These are phyloP conservation scores for Zygnema circumcarinatum DNA, from an alignment of 139 green algal genomes.

Conservation along the genomic window DNA sequence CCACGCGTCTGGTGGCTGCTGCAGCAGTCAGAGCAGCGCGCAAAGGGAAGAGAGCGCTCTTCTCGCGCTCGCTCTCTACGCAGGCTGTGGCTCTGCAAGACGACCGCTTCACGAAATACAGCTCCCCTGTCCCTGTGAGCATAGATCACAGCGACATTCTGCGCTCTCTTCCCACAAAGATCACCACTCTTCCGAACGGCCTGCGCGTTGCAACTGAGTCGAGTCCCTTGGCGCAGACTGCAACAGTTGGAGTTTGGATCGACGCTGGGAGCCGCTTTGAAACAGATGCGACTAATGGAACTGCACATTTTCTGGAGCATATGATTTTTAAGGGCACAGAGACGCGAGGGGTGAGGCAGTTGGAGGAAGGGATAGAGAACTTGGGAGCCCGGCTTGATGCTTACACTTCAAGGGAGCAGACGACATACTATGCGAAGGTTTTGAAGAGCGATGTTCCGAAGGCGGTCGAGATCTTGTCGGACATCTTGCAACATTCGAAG, in stretches of 20 bases:
- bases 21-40: slow-evolving; percentile 9
- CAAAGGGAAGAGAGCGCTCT: background rate
- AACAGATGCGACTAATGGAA: slow-evolving; percentile 88
- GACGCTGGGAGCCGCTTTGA: slow-evolving; percentile 86
- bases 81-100: slow-evolving; percentile 33
- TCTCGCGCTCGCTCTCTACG: background rate
- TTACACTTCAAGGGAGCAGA: slow-evolving; percentile 97
- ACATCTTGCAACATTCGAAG: slow-evolving; percentile 96
- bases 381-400: slow-evolving; percentile 98
- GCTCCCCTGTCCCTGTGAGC: slow-evolving; percentile 39
- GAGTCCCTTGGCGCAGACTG: slow-evolving; percentile 83
- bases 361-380: slow-evolving; percentile 98
- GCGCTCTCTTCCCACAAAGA: slow-evolving; percentile 67
- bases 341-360: slow-evolving; percentile 64
- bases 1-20: slow-evolving; percentile 19
- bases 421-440: slow-evolving; percentile 92
- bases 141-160: slow-evolving; percentile 31
- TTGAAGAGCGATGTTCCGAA: slow-evolving; percentile 85
- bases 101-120: slow-evolving; percentile 52
- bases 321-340: slow-evolving; percentile 99
- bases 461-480: slow-evolving; percentile 91
- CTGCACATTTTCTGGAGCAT: slow-evolving; percentile 98
- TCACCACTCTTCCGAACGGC: slow-evolving; percentile 91
- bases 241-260: slow-evolving; percentile 97
- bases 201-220: slow-evolving; percentile 91